These are phyloP conservation scores for Paracorniculantispora psalliotae DNA, from an alignment of 2,329 filamentous ascomycete genomes.

Conservation along the genomic window DNA sequence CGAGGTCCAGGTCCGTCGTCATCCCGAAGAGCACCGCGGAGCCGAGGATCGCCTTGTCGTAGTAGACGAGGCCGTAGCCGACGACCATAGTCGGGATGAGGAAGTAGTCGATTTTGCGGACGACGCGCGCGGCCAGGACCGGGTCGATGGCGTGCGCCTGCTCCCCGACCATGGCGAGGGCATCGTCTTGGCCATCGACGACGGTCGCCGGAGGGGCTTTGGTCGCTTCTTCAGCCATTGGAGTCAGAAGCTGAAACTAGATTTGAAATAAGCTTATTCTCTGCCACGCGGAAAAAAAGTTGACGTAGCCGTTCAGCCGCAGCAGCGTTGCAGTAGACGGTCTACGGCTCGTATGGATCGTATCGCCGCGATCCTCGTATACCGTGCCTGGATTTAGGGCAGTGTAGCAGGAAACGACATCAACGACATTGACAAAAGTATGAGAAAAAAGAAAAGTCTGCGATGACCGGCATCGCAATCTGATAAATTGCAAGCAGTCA, in stretches of 20 bases:
- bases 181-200: slow-evolving; percentile 37
- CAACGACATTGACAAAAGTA: neutral
- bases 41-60: slow-evolving; percentile 64
- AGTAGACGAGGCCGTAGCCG: slow-evolving; percentile 41
- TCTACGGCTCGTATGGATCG: slow-evolving; percentile 3
- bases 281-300: neutral
- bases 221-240: neutral
- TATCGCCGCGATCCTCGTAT: neutral
- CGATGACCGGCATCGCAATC: no score
- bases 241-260: neutral
- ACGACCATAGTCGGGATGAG: slow-evolving; percentile 64
- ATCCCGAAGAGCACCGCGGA: slow-evolving; percentile 71
- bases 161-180: slow-evolving; percentile 56
- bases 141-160: slow-evolving; percentile 50
- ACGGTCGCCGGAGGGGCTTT: neutral
- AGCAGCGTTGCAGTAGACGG: no score
- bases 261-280: neutral
- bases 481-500: neutral
- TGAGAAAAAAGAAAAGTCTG: neutral
- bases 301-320: neutral
- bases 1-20: slow-evolving; percentile 61
- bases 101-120: slow-evolving; percentile 63
- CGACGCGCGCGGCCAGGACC: slow-evolving; percentile 47
- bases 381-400: neutral
- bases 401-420: neutral